Conservation (phyloP, 2,329 filamentous ascomycete genomes). For the Pyricularia sp. region DNA sequence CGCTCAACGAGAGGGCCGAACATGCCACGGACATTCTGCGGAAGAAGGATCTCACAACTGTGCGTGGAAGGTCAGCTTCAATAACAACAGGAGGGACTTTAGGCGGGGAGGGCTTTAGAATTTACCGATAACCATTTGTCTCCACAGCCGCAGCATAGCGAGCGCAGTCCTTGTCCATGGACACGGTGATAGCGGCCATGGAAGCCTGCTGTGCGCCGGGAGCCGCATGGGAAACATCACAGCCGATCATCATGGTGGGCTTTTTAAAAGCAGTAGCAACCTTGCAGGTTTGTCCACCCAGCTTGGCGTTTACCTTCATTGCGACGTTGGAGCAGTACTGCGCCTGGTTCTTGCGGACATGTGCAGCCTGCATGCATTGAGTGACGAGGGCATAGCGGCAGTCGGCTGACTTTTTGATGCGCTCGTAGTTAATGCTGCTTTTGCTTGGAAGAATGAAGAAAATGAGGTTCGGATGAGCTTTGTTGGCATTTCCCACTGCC, state of each 20-base stretch:
- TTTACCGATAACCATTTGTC: conserved; percentile 60
- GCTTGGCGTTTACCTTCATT: conserved; percentile 95
- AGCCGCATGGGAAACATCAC: conserved; percentile 77
- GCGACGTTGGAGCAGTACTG: conserved; percentile 91
- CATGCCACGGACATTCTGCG: conserved; percentile 51
- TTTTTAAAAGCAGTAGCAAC: conserved; percentile 23
- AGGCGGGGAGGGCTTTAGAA: background rate
- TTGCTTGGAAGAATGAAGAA: conserved; percentile 65
- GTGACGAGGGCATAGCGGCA: conserved; percentile 73
- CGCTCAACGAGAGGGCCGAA: conserved; percentile 48
- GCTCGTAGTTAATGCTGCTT: conserved; percentile 60
- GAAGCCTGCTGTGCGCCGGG: conserved; percentile 57
- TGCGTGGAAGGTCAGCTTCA: background rate
- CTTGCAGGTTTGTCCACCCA: conserved; percentile 64
- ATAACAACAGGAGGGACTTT: background rate
- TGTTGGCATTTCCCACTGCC: conserved; percentile 36
- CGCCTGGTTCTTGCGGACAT: conserved; percentile 54
- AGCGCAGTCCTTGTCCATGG: conserved; percentile 56
- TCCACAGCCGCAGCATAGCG: conserved; percentile 69
- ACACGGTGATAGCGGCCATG: conserved; percentile 78
- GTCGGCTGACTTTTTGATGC: conserved; percentile 81
- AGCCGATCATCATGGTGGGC: conserved; percentile 74
- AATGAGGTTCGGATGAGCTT: conserved; percentile 56
- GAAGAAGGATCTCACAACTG: conserved; percentile 58
- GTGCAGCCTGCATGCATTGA: conserved; percentile 62